Conservation (phyloP, 2,329 filamentous ascomycete species). For the Cladosporium sp. region DNA sequence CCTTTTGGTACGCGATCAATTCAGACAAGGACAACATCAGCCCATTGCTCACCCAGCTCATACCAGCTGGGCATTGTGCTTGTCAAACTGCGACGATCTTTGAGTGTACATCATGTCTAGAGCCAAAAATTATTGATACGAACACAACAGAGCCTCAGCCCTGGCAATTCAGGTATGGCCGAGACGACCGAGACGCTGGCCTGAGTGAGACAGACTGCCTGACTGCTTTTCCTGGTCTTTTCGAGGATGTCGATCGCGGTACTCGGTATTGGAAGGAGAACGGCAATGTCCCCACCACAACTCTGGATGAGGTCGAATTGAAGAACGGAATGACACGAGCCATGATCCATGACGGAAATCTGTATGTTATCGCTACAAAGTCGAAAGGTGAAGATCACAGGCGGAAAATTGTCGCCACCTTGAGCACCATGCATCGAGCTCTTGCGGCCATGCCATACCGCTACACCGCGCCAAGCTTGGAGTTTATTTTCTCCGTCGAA, state of each 20-base stretch:
- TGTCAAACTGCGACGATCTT: conserved; percentile 19
- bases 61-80: conserved; percentile 21
- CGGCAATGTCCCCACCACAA: conserved; percentile 16
- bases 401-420: conserved; percentile 40
- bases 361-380: conserved; percentile 31
- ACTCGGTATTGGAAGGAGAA: conserved; percentile 15
- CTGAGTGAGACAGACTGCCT: conserved; percentile 20
- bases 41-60: conserved; percentile 18
- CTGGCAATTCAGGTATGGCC: conserved; percentile 16
- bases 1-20: conserved; percentile 21
- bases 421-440: conserved; percentile 53
- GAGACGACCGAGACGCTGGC: conserved; percentile 18
- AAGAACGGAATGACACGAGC: conserved; percentile 22
- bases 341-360: conserved; percentile 31
- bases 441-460: conserved; percentile 44
- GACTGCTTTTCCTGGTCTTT: conserved; percentile 23
- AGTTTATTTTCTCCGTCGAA: conserved; percentile 51
- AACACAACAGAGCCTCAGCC: conserved; percentile 14
- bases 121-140: conserved; percentile 9
- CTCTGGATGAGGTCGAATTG: conserved; percentile 21
- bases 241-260: conserved; percentile 24
- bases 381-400: conserved; percentile 19
- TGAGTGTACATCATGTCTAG: conserved; percentile 18
- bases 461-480: conserved; percentile 45
- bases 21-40: conserved; percentile 20